Conservation (phyloP, 2,329 filamentous ascomycete genomes). For the Cercospora zeae-maydis region DNA sequence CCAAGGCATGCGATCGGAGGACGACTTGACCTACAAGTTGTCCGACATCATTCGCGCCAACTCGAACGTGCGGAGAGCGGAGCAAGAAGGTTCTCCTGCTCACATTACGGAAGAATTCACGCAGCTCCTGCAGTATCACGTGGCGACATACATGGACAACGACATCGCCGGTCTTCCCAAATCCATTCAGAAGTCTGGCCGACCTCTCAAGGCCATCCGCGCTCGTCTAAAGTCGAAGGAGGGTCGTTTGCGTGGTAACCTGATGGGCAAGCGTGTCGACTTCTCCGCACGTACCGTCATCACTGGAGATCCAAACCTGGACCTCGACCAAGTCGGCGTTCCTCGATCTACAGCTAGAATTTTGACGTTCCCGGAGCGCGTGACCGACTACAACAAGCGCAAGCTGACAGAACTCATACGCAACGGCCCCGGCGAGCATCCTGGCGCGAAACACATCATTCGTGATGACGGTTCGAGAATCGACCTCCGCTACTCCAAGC, state of each 20-base stretch:
- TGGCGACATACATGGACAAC: constrained; percentile 99
- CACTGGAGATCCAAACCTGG: constrained; percentile 95
- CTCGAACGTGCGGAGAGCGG: constrained; percentile 85
- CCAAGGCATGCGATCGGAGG: constrained; percentile 88
- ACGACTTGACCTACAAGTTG: constrained; percentile 98
- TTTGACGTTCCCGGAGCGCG: constrained; percentile 92
- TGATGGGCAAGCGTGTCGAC: constrained; percentile 99
- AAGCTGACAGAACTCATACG: constrained; percentile 85
- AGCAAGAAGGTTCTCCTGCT: constrained; percentile 84
- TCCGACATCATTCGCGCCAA: constrained; percentile 98
- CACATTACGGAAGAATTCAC: constrained; percentile 92
- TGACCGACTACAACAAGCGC: constrained; percentile 96
- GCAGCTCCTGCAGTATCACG: constrained; percentile 89
- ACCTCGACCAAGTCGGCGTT: constrained; percentile 94
- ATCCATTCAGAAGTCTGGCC: constrained; percentile 92
- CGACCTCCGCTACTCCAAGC: constrained; percentile 88
- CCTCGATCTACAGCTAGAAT: constrained; percentile 89
- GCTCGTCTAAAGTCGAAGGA: constrained; percentile 99
- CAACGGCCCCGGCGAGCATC: constrained; percentile 91
- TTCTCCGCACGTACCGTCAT: constrained; percentile 99
- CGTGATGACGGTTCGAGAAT: constrained; percentile 90
- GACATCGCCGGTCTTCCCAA: constrained; percentile 95
- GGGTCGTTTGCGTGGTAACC: constrained; percentile 91
- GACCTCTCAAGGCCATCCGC: constrained; percentile 93
- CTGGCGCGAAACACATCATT: constrained; percentile 94